Evolutionary conservation across 2,329 filamentous ascomycete genomes (phyloP), one percentile per base, ranked within the genome.

Genomic region (Hirsutella rhossiliensis): DNA sequence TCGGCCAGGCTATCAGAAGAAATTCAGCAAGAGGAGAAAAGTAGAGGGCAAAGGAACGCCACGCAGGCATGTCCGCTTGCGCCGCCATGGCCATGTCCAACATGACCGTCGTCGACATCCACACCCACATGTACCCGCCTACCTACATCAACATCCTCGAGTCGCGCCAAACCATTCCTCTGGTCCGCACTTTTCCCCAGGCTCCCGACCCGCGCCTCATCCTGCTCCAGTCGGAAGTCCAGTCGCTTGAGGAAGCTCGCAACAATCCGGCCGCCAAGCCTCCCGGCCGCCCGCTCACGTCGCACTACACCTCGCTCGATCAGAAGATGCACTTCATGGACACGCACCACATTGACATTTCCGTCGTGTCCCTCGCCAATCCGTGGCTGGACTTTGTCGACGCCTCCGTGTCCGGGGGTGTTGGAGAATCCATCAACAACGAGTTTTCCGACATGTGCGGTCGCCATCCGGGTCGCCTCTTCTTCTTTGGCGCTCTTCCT

Each of bases 271-370:
- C 71, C 3, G 66, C 68, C 18, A 76, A 72, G 38, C 74, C 78
- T 9, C 81, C 85, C 3, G 89, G 88, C 32, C 80, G 89, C 4
- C 88, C 89, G 4, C 78, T 96, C 38, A 90, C 87, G 19, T 71
- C 78, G 1, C 85, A 89, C 55, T 96, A 90, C 69, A 86, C 82
- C 49, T 85, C 87, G 38, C 80, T 94, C 46, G 66, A 71, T 15
- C 73, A 86, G 53, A 96, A 95, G 58, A 72, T 95, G 13, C 72
- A 78, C 41, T 95, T 96, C 66, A 96, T 96, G 89, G 74, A 87
- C 60, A 76, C 72, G 15, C 89, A 96, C 64, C 68, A 68, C 43
- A 95, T 96, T 59, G 76, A 84, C 61, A 79, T 83, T 50, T 92
- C 85, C 1, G 84, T 95, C 42, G 79, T 96, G 49, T 92, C 86